Evolutionary conservation across 495 filamentous ascomycete species (phyloP).

Genomic region (Hypoxylon fuscum): DNA sequence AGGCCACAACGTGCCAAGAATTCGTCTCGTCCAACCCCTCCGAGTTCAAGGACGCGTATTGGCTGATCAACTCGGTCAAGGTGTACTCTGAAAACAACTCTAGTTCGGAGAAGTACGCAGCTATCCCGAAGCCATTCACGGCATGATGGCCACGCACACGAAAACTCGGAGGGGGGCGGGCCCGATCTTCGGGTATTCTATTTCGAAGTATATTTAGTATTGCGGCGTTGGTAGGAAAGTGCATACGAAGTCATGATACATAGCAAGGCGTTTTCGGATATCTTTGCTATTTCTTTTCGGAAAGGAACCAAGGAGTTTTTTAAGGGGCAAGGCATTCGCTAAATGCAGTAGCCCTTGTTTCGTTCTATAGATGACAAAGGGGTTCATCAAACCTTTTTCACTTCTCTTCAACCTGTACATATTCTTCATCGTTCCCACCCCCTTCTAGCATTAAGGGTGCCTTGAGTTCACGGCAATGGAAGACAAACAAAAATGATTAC

Average conservation of each 20-base stretch:
- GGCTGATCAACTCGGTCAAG: constrained; percentile 74
- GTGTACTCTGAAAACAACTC: constrained; percentile 59
- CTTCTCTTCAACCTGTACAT: constrained; percentile 32
- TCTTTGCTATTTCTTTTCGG: constrained; percentile 5
- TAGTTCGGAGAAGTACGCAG: constrained; percentile 7
- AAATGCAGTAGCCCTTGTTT: background rate
- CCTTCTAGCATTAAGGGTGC: background rate
- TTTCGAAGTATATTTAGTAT: background rate
- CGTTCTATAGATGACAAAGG: background rate
- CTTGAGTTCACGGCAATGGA: too few species aligned
- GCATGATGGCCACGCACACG: constrained; percentile 22
- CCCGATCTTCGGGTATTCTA: constrained; percentile 3
- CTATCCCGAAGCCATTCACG: constrained; percentile 24
- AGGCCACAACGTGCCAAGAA: constrained; percentile 64
- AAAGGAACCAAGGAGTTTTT: background rate
- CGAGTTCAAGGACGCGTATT: constrained; percentile 71
- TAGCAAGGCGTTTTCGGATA: constrained; percentile 14
- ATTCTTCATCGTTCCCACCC: constrained; percentile 8
- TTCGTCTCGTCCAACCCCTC: constrained; percentile 72
- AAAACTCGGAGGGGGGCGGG: background rate
- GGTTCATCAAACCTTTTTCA: constrained; percentile 5
- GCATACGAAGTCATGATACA: constrained; percentile 4
- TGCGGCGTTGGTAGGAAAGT: constrained; percentile 11
- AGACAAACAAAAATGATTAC: too few species aligned
- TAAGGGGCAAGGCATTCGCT: background rate